These are phyloP conservation scores for Malus sylvestris DNA, from an alignment of 306 rosid genomes.

Conservation along the genomic window DNA sequence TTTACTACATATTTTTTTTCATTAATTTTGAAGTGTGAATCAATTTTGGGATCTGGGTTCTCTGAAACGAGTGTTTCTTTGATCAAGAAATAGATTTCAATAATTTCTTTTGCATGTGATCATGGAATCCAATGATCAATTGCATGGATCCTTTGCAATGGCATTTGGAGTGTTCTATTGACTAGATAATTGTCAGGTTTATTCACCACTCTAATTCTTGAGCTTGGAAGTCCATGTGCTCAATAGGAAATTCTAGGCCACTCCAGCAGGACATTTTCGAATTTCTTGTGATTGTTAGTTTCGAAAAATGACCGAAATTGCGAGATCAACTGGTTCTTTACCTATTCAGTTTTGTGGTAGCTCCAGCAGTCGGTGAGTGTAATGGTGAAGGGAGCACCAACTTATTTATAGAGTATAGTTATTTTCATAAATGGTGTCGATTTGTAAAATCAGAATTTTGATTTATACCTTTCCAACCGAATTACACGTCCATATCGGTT, in stretches of 20 bases:
- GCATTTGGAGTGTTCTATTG: background rate
- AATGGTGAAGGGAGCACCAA: background rate
- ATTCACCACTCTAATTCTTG: background rate
- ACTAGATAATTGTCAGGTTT: background rate
- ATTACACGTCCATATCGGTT: background rate
- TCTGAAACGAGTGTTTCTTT: background rate
- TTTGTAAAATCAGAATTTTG: background rate
- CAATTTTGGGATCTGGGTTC: constrained; percentile 22
- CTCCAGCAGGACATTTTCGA: background rate
- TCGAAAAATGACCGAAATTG: background rate
- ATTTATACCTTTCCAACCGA: background rate
- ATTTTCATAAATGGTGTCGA: background rate
- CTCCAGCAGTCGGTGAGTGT: background rate
- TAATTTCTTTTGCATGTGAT: background rate
- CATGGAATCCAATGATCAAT: background rate
- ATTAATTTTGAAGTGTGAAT: constrained; percentile 1
- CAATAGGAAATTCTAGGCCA: background rate
- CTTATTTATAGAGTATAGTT: background rate
- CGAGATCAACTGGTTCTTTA: background rate
- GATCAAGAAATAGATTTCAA: background rate
- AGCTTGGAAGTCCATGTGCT: background rate
- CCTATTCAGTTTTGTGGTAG: background rate
- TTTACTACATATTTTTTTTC: background rate
- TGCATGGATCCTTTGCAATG: background rate
- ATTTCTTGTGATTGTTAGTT: background rate